Percentiles rank a stretch among this genome's conserved stretches.
These are phyloP conservation scores for Benincasa hispida DNA, from an alignment of 306 rosid species.

Conservation along the genomic window DNA sequence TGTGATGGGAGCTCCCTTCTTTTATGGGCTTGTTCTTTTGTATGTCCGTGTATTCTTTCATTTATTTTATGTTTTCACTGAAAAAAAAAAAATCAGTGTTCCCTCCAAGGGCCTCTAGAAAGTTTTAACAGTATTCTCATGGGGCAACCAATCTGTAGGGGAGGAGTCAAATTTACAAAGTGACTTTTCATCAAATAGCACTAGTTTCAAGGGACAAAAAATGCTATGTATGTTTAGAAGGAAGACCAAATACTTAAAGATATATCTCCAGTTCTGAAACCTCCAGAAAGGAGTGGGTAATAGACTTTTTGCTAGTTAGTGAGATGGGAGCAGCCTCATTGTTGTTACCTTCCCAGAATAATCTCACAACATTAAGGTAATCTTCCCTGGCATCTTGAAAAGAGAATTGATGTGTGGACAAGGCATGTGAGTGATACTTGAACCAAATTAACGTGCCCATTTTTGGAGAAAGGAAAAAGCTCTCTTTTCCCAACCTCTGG, in stretches of 20 bases:
- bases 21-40: too few species aligned
- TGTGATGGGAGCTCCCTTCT: too few species aligned
- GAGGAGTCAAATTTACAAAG: background rate
- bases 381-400: background rate
- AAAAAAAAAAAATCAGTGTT: too few species aligned
- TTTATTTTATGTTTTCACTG: too few species aligned
- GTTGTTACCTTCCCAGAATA: background rate
- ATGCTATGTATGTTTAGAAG: background rate
- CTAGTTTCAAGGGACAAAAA: background rate
- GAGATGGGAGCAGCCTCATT: background rate
- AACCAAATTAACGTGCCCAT: background rate
- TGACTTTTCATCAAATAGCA: background rate
- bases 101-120: background rate
- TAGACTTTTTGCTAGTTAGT: background rate
- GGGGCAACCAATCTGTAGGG: background rate
- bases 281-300: background rate
- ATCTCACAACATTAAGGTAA: background rate
- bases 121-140: background rate
- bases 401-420: background rate
- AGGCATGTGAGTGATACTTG: background rate
- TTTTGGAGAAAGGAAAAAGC: background rate
- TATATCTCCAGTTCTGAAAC: background rate
- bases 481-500: background rate
- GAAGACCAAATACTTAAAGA: background rate
- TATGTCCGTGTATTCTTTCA: too few species aligned